Percentiles rank a stretch among this genome's conserved stretches.
Conservation (phyloP, 179 eudicot species). For the Patellifolia procumbens region DNA sequence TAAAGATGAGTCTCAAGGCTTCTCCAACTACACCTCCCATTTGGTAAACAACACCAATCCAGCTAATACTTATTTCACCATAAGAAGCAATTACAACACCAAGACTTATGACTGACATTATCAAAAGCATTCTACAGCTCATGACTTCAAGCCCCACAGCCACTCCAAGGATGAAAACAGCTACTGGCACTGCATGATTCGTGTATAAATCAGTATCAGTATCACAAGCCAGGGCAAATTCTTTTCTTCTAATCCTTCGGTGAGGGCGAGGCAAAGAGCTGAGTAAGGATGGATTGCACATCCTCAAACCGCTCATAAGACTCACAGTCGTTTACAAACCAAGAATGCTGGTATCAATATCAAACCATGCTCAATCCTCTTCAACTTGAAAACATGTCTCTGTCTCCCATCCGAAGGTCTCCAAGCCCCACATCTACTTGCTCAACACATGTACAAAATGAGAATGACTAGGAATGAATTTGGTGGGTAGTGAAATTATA, state of each 20-base stretch:
- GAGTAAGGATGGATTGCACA: background rate
- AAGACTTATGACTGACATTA: constrained; percentile 92
- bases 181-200: constrained; percentile 87
- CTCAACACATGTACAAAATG: background rate
- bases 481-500: no score
- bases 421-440: background rate
- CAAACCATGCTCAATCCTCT: background rate
- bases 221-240: background rate
- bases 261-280: background rate
- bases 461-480: no score
- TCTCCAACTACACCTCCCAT: constrained; percentile 99
- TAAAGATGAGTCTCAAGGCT: constrained; percentile 89
- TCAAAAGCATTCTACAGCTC: constrained; percentile 90
- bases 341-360: background rate
- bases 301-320: background rate
- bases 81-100: constrained; percentile 97
- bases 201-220: constrained; percentile 17
- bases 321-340: background rate
- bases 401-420: background rate
- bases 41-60: constrained; percentile 97
- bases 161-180: constrained; percentile 90
- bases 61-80: constrained; percentile 81
- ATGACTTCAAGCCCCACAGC: constrained; percentile 91
- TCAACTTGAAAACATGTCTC: background rate
- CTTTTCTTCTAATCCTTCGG: background rate